Percentiles rank a stretch among this genome's conserved stretches.
Conservation (phyloP, 495 filamentous ascomycete species). For the Podospora sp. region DNA sequence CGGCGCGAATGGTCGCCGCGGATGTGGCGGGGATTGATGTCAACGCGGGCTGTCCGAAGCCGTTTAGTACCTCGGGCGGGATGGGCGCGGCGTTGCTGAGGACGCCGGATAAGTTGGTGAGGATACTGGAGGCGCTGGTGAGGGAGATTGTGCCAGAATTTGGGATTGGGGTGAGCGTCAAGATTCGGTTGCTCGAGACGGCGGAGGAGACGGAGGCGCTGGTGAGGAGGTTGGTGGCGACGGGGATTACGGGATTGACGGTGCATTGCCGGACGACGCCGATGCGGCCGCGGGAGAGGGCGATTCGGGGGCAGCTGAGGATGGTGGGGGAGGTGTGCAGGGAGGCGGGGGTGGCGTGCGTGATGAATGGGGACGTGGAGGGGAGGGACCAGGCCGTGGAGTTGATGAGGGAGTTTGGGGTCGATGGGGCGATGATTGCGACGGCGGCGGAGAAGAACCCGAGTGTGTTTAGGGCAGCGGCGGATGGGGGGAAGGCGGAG, state of each 20-base stretch:
- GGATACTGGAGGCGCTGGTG: constrained; percentile 81
- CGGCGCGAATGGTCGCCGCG: constrained; percentile 76
- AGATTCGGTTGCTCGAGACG: constrained; percentile 86
- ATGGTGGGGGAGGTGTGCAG: constrained; percentile 79
- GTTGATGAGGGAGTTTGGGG: constrained; percentile 72
- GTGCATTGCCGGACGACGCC: constrained; percentile 94
- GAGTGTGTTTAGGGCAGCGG: constrained; percentile 73
- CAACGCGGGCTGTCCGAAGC: constrained; percentile 96
- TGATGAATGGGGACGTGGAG: constrained; percentile 94
- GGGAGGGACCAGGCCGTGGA: constrained; percentile 65
- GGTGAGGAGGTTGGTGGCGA: constrained; percentile 72
- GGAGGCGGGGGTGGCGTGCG: constrained; percentile 79
- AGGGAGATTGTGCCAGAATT: constrained; percentile 71
- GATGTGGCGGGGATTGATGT: constrained; percentile 95
- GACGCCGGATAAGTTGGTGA: constrained; percentile 77
- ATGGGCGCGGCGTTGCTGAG: constrained; percentile 92
- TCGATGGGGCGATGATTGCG: constrained; percentile 96
- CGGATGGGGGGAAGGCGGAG: constrained; percentile 54
- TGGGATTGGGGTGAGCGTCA: constrained; percentile 90
- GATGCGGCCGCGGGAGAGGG: constrained; percentile 87
- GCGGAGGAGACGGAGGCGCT: constrained; percentile 69
- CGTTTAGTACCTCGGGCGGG: constrained; percentile 85
- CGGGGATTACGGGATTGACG: constrained; percentile 89
- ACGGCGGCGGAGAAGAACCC: constrained; percentile 86
- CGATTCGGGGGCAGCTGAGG: constrained; percentile 79